Evolutionary conservation across 148 eudicot species (phyloP).

Genomic region (Rhododendron molle): DNA sequence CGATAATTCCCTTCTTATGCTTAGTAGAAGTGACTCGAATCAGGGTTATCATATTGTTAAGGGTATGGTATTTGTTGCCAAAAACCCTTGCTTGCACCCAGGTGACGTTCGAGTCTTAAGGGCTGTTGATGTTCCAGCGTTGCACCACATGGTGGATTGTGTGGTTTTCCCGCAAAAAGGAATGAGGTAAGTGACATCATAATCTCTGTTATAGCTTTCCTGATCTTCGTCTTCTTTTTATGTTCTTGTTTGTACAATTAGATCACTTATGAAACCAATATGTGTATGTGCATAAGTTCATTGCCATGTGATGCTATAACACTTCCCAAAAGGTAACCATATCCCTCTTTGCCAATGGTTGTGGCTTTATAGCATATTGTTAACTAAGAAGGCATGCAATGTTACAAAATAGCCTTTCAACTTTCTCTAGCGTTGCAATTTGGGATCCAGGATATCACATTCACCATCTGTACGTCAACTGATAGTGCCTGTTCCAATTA

Average conservation of each 20-base stretch:
- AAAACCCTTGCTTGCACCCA: slow-evolving; percentile 24
- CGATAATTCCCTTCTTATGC: slow-evolving; percentile 16
- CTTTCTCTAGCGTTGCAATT: background rate
- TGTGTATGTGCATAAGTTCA: background rate
- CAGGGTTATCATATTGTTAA: slow-evolving; percentile 1
- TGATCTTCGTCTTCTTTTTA: background rate
- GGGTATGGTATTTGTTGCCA: slow-evolving; percentile 20
- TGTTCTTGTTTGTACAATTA: background rate
- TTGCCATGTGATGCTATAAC: background rate
- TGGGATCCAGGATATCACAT: background rate
- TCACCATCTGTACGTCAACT: background rate
- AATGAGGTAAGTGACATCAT: slow-evolving; percentile 5
- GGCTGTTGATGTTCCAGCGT: slow-evolving; percentile 18
- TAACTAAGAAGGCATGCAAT: background rate
- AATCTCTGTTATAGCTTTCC: background rate
- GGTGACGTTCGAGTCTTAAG: slow-evolving; percentile 20
- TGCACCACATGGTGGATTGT: slow-evolving; percentile 26
- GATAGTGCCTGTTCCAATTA: background rate
- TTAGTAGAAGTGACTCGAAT: slow-evolving; percentile 1
- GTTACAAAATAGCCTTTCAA: background rate
- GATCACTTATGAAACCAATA: background rate
- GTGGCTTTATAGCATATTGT: background rate
- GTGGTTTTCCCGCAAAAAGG: slow-evolving; percentile 26
- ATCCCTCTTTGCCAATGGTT: background rate
- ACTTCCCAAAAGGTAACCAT: background rate